Percentiles rank a stretch among this genome's conserved stretches.
phyloP scores from a whole-genome alignment of 1,139 yeast species.

The Saccharomyces hybrid region DNA sequence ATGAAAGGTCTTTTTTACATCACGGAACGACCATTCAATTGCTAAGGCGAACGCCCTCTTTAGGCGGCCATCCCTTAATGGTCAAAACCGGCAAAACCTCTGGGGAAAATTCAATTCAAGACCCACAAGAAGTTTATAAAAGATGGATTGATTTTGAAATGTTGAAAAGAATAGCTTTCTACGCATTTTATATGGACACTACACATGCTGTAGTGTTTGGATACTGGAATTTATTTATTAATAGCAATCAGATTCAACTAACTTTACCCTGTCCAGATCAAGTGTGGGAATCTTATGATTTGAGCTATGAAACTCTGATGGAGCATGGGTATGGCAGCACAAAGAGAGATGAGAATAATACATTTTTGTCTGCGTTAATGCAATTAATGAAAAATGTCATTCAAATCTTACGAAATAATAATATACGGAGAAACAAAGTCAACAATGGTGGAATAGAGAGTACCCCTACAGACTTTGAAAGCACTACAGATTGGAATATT shows the following conservation, averaged over 20 bases:
- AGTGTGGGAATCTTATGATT: conserved; percentile 55
- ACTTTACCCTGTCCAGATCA: conserved; percentile 75
- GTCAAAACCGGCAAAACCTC: conserved; percentile 23
- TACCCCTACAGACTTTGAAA: not conserved
- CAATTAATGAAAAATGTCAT: conserved; percentile 43
- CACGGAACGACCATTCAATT: conserved; percentile 73
- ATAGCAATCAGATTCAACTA: conserved; percentile 55
- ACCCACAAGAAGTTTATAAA: conserved; percentile 37
- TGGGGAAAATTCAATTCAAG: conserved; percentile 25
- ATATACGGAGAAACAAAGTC: not conserved
- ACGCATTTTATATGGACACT: conserved; percentile 75
- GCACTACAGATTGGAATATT: conserved; percentile 8
- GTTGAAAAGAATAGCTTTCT: conserved; percentile 67
- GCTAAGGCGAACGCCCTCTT: conserved; percentile 62
- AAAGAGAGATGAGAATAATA: conserved; percentile 13
- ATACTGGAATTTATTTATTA: conserved; percentile 62
- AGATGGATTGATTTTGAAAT: conserved; percentile 76
- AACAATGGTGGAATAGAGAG: not conserved
- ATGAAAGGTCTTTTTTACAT: conserved; percentile 70
- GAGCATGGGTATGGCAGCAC: conserved; percentile 21
- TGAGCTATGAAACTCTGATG: conserved; percentile 23
- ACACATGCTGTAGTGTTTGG: conserved; percentile 77
- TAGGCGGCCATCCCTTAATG: conserved; percentile 59
- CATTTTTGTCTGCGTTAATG: conserved; percentile 51
- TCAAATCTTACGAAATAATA: conserved; percentile 30